phyloP scores from a whole-genome alignment of 495 filamentous ascomycete species.

The Tuber microsphaerosporum region DNA sequence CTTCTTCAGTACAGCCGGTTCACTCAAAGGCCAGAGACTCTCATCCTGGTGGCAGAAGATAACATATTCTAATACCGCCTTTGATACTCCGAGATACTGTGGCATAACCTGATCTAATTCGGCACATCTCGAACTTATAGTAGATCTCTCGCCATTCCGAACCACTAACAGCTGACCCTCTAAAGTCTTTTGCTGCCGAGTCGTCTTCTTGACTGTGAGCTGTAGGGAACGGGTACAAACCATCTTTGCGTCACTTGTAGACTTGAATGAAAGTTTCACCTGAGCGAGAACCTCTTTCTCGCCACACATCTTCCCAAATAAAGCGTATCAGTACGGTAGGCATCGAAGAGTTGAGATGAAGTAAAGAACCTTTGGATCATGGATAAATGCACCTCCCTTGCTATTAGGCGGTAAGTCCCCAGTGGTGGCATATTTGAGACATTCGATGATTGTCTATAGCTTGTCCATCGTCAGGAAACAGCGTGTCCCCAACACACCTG shows the following conservation, averaged over 20 bases:
- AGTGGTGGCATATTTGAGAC: slow-evolving; percentile 95
- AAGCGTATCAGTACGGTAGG: slow-evolving; percentile 23
- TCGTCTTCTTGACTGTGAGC: slow-evolving; percentile 75
- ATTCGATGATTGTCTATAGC: slow-evolving; percentile 85
- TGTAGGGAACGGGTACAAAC: slow-evolving; percentile 74
- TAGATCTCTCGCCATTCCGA: slow-evolving; percentile 71
- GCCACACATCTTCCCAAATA: slow-evolving; percentile 56
- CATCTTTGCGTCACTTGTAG: slow-evolving; percentile 65
- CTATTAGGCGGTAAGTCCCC: slow-evolving; percentile 90
- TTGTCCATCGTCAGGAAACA: slow-evolving; percentile 22
- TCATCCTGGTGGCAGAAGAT: slow-evolving; percentile 99
- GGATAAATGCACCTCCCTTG: slow-evolving; percentile 89
- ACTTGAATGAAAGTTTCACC: slow-evolving; percentile 80
- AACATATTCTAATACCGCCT: slow-evolving; percentile 81
- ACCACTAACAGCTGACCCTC: slow-evolving; percentile 67
- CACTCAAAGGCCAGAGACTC: slow-evolving; percentile 95
- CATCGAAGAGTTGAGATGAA: slow-evolving; percentile 2
- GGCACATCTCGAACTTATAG: slow-evolving; percentile 67
- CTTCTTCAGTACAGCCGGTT: slow-evolving; percentile 76
- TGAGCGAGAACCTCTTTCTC: slow-evolving; percentile 88
- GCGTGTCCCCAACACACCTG: not conserved
- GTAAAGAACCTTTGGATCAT: slow-evolving; percentile 70
- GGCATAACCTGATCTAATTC: slow-evolving; percentile 80
- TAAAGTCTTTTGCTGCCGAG: slow-evolving; percentile 64
- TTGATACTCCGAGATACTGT: slow-evolving; percentile 80